phyloP scores from a whole-genome alignment of 2,329 filamentous ascomycete genomes.

The Penicillium sp. region DNA sequence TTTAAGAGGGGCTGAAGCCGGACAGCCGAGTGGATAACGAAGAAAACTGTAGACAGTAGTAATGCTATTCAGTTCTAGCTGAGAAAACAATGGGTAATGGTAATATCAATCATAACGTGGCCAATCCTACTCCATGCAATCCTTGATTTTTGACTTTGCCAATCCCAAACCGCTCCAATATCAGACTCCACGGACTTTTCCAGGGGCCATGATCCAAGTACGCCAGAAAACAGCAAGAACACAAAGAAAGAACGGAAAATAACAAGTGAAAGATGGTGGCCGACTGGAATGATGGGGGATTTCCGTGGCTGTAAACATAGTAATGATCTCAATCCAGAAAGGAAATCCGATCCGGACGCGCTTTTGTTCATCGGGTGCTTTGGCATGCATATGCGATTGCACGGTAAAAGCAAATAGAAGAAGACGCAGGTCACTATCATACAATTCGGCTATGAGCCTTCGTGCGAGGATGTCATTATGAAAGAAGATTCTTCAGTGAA shows the following conservation, averaged over 20 bases:
- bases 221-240: slow-evolving; percentile 14
- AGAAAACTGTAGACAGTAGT: slow-evolving; percentile 3
- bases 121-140: slow-evolving; percentile 22
- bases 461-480: slow-evolving; percentile 40
- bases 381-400: slow-evolving; percentile 15
- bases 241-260: slow-evolving; percentile 4
- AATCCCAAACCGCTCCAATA: slow-evolving; percentile 6
- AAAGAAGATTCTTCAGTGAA: slow-evolving; percentile 69
- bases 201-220: slow-evolving; percentile 18
- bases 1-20: not conserved
- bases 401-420: slow-evolving; percentile 15
- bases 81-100: slow-evolving; percentile 18
- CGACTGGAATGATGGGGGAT: not conserved
- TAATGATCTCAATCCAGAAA: slow-evolving; percentile 5
- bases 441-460: slow-evolving; percentile 10
- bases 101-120: slow-evolving; percentile 20
- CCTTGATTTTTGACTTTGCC: slow-evolving; percentile 10
- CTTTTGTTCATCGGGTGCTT: slow-evolving; percentile 10
- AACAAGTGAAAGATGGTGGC: not conserved
- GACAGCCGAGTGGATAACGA: not conserved
- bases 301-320: not conserved
- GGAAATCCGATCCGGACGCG: not conserved
- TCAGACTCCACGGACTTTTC: slow-evolving; percentile 15
- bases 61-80: slow-evolving; percentile 18
- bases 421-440: slow-evolving; percentile 18